These are phyloP conservation scores for Colletotrichum sp. DNA, from an alignment of 2,329 filamentous ascomycete genomes.

Conservation along the genomic window DNA sequence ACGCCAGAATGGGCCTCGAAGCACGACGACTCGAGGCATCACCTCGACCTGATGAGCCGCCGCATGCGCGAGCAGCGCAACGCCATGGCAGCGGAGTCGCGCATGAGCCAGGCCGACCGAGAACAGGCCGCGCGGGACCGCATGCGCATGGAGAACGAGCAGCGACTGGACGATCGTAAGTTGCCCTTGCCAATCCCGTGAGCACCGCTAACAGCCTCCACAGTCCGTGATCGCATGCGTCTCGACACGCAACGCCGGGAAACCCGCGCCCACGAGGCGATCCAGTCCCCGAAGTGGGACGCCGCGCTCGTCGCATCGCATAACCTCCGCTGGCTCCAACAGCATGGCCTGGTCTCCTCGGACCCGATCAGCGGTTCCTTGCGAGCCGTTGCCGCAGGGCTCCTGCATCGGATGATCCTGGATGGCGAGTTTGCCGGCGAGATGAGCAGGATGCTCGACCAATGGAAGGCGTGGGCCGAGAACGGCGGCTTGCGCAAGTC, in stretches of 20 bases:
- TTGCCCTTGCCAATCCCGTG: not conserved
- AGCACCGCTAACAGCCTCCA: not conserved
- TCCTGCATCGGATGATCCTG: constrained; percentile 59
- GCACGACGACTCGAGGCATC: constrained; percentile 40
- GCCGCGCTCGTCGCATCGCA: constrained; percentile 50
- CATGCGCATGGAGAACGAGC: constrained; percentile 44
- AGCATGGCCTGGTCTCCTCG: constrained; percentile 18
- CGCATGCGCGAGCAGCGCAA: constrained; percentile 43
- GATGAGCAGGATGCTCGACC: constrained; percentile 46
- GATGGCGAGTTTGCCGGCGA: constrained; percentile 47
- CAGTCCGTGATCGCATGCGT: constrained; percentile 48
- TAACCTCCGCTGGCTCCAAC: constrained; percentile 47
- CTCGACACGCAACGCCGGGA: constrained; percentile 47
- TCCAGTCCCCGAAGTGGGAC: constrained; percentile 60
- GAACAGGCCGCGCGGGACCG: constrained; percentile 46
- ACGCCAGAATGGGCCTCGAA: constrained; percentile 61
- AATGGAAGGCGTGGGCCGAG: constrained; percentile 61
- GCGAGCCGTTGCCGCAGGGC: constrained; percentile 47
- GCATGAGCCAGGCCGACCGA: constrained; percentile 47
- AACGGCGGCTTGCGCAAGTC: constrained; percentile 57
- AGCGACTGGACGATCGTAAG: constrained; percentile 53
- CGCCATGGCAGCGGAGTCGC: constrained; percentile 48
- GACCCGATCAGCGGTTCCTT: constrained; percentile 24
- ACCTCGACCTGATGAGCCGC: constrained; percentile 39
- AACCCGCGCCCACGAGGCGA: constrained; percentile 51